Conservation (phyloP, 768 basidiomycete species). For the Nidularia sp. region DNA sequence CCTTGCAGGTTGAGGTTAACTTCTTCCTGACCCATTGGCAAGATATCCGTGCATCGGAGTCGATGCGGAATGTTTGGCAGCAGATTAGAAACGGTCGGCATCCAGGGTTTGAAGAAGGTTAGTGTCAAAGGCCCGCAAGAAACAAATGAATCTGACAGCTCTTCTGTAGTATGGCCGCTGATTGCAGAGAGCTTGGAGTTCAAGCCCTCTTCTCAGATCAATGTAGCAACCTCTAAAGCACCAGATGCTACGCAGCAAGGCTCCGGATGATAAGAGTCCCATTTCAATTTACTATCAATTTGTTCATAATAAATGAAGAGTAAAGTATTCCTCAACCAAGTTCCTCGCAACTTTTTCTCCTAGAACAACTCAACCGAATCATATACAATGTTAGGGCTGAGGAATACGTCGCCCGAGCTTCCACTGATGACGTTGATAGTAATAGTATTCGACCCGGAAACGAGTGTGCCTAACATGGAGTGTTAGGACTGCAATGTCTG, state of each 20-base stretch:
- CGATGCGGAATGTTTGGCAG: conserved; percentile 81
- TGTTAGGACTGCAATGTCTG: background rate
- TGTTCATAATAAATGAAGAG: too few relatives aligned
- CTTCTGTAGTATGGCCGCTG: conserved; percentile 55
- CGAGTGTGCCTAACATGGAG: conserved; percentile 19
- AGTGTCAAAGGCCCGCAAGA: background rate
- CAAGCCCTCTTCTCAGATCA: conserved; percentile 28
- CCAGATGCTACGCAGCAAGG: conserved; percentile 6
- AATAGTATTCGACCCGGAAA: conserved; percentile 39
- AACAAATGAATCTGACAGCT: background rate
- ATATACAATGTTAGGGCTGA: conserved; percentile 43
- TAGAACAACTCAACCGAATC: conserved; percentile 37
- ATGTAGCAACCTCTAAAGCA: conserved; percentile 10
- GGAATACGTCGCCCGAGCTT: conserved; percentile 36
- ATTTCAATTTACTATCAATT: background rate
- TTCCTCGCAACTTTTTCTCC: background rate
- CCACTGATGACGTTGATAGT: conserved; percentile 39
- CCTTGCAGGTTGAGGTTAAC: conserved; percentile 56
- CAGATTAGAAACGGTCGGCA: conserved; percentile 82
- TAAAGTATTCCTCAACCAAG: background rate
- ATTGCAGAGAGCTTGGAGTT: conserved; percentile 64
- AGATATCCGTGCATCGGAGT: conserved; percentile 77
- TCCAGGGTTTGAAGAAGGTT: conserved; percentile 86
- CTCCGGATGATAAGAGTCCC: background rate
- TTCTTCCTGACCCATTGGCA: conserved; percentile 82